A percentile compares a stretch with the other conserved stretches of the same genome.
Conservation (phyloP, 1,139 yeast genomes). For the Suhomyces panamericanus region DNA sequence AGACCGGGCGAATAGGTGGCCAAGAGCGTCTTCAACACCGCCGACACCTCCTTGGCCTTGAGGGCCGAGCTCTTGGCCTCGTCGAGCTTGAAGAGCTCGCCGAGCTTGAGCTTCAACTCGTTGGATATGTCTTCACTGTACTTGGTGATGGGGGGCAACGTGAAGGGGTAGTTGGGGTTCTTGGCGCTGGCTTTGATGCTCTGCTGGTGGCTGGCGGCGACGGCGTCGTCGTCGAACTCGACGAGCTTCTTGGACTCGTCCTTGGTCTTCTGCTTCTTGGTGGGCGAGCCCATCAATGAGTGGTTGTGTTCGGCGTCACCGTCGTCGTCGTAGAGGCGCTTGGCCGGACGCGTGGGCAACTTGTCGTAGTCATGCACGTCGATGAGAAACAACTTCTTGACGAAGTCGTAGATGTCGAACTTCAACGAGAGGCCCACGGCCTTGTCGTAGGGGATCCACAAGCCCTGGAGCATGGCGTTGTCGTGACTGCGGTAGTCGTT, state of each 20-base stretch:
- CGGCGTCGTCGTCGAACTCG: not conserved
- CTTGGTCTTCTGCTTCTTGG: conserved; percentile 3
- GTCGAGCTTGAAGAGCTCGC: conserved; percentile 24
- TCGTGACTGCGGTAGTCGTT: conserved; percentile 34
- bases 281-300: conserved; percentile 13
- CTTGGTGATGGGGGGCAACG: conserved; percentile 21
- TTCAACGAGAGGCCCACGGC: conserved; percentile 43
- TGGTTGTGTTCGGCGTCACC: conserved; percentile 16
- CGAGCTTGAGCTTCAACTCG: conserved; percentile 22
- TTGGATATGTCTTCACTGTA: conserved; percentile 21
- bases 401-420: conserved; percentile 43
- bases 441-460: conserved; percentile 49
- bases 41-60: conserved; percentile 16
- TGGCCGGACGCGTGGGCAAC: conserved; percentile 36
- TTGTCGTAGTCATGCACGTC: conserved; percentile 49
- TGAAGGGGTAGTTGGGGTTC: conserved; percentile 24
- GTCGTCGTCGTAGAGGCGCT: conserved; percentile 18
- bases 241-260: not conserved
- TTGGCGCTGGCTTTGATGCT: conserved; percentile 1
- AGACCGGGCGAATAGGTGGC: conserved; percentile 13
- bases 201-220: conserved; percentile 1
- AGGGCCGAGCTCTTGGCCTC: conserved; percentile 15
- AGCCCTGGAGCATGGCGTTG: conserved; percentile 31
- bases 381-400: conserved; percentile 41
- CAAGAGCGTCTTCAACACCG: conserved; percentile 19